A percentile compares a stretch with the other conserved stretches of the same genome.
Conservation (phyloP, 345 rosid species). For the Tarenaya hassleriana region DNA sequence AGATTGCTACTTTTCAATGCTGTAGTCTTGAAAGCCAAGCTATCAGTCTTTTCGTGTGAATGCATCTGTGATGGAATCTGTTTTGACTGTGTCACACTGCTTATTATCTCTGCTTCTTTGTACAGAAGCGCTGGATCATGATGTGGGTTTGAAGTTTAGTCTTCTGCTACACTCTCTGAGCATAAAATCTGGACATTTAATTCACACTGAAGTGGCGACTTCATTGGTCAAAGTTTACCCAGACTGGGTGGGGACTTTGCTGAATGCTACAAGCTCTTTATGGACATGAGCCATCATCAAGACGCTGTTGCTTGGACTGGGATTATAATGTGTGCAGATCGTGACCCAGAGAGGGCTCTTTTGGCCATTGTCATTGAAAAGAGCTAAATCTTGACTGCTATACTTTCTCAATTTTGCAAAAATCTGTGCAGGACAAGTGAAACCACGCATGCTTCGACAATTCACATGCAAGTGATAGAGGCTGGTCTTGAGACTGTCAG, state of each 20-base stretch:
- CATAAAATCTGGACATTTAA: constrained; percentile 47
- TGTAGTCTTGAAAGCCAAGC: constrained; percentile 41
- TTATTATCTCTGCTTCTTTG: constrained; percentile 59
- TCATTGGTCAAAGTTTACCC: constrained; percentile 78
- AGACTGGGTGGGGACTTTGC: constrained; percentile 43
- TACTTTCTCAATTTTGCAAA: constrained; percentile 64
- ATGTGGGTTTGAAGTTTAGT: constrained; percentile 39
- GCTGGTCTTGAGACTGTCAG: constrained; percentile 56
- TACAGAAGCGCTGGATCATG: constrained; percentile 28
- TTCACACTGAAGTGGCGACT: constrained; percentile 57
- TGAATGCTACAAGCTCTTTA: constrained; percentile 57
- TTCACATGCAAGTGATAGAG: constrained; percentile 60
- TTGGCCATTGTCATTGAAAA: constrained; percentile 47
- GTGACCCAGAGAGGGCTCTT: constrained; percentile 56
- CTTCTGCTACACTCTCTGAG: constrained; percentile 54
- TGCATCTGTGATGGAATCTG: constrained; percentile 47
- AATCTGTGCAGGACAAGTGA: constrained; percentile 75
- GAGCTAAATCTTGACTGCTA: constrained; percentile 60
- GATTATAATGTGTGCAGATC: constrained; percentile 65
- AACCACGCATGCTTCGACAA: constrained; percentile 45
- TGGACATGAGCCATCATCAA: constrained; percentile 32
- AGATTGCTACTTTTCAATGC: constrained; percentile 59
- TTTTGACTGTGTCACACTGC: constrained; percentile 66
- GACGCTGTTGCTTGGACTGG: constrained; percentile 79
- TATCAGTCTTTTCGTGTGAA: constrained; percentile 39